Percentiles rank a stretch among this genome's conserved stretches.
phyloP scores from a whole-genome alignment of 2,329 filamentous ascomycete genomes.

The Knoxdaviesia proteae region DNA sequence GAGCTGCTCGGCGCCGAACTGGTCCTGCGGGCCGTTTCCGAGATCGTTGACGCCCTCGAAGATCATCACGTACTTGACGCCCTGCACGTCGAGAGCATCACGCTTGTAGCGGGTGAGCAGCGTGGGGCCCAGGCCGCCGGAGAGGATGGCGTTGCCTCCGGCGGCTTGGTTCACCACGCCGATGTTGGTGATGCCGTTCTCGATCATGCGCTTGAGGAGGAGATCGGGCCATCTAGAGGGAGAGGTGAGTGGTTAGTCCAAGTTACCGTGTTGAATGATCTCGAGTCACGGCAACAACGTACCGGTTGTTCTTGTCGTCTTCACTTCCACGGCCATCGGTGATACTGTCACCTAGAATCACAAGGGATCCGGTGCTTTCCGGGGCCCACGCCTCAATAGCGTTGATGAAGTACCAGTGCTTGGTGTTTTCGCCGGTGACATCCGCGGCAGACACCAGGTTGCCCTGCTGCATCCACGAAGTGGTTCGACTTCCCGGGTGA shows the following conservation, averaged over 20 bases:
- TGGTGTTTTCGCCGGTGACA: slow-evolving; percentile 18
- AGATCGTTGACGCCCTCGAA: slow-evolving; percentile 55
- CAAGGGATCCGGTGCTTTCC: slow-evolving; percentile 19
- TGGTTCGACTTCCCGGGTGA: slow-evolving; percentile 44
- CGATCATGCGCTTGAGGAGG: slow-evolving; percentile 28
- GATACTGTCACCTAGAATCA: slow-evolving; percentile 43
- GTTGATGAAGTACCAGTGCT: slow-evolving; percentile 37
- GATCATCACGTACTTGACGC: slow-evolving; percentile 38
- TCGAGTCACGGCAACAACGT: not conserved
- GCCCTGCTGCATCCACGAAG: slow-evolving; percentile 35
- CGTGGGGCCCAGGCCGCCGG: slow-evolving; percentile 40
- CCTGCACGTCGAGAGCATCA: slow-evolving; percentile 38
- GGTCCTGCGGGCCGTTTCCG: slow-evolving; percentile 24
- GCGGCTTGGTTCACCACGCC: slow-evolving; percentile 44
- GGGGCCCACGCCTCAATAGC: slow-evolving; percentile 36
- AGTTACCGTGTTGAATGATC: not conserved
- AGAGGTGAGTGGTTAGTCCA: slow-evolving; percentile 1
- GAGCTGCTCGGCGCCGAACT: slow-evolving; percentile 23
- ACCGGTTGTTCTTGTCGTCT: slow-evolving; percentile 37
- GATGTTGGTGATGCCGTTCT: slow-evolving; percentile 24
- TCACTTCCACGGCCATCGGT: slow-evolving; percentile 45
- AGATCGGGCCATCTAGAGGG: slow-evolving; percentile 31
- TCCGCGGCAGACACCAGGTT: slow-evolving; percentile 29
- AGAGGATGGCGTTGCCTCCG: slow-evolving; percentile 44
- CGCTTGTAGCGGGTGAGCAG: slow-evolving; percentile 38